Conservation (phyloP, 1,139 yeast species). For the Magnusiomyces ingens region DNA sequence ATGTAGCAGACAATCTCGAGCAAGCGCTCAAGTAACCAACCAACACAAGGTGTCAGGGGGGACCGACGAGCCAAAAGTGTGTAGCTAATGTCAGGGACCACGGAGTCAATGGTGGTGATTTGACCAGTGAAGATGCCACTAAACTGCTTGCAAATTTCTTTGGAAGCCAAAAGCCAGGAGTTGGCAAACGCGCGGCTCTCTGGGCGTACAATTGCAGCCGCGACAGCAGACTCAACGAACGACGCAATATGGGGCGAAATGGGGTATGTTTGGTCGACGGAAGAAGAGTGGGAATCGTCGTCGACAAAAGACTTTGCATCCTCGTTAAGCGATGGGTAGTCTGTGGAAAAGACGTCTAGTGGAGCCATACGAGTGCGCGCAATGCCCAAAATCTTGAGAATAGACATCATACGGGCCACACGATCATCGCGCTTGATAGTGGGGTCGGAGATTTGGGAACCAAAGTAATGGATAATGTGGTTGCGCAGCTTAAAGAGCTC, state of each 20-base stretch:
- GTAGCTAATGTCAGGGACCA: constrained; percentile 37
- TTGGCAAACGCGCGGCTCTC: constrained; percentile 64
- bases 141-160: constrained; percentile 30
- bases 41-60: constrained; percentile 68
- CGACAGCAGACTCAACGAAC: constrained; percentile 74
- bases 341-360: constrained; percentile 46
- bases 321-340: not conserved
- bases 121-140: constrained; percentile 15
- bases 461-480: constrained; percentile 59
- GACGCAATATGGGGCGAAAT: constrained; percentile 66
- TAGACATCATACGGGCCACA: constrained; percentile 60
- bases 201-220: constrained; percentile 71
- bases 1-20: constrained; percentile 60
- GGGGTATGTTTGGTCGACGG: constrained; percentile 17
- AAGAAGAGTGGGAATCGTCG: constrained; percentile 10
- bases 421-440: constrained; percentile 47
- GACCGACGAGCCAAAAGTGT: constrained; percentile 10
- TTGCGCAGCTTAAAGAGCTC: constrained; percentile 61
- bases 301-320: not conserved
- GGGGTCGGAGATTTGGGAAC: constrained; percentile 59
- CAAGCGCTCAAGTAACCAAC: constrained; percentile 61
- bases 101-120: constrained; percentile 21
- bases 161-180: constrained; percentile 59
- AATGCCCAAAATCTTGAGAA: constrained; percentile 61
- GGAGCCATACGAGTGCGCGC: constrained; percentile 64